Evolutionary conservation across 805 yeast species (phyloP).

Genomic region (Candida incommunis): DNA sequence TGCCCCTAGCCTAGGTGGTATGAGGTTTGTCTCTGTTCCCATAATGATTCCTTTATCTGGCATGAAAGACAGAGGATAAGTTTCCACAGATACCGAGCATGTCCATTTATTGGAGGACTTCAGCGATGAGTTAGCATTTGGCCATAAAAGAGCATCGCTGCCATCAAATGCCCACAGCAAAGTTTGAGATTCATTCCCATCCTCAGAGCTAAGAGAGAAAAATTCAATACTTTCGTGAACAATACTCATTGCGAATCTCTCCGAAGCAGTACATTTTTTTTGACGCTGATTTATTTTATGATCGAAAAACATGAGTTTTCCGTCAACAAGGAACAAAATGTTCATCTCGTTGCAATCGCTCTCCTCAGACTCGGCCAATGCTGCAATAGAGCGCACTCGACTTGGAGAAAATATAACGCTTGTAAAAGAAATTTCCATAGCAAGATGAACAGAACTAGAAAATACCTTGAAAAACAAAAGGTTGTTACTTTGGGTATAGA

Average conservation of each 20-base stretch:
- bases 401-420: slow-evolving; percentile 26
- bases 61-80: slow-evolving; percentile 37
- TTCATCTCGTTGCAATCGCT: slow-evolving; percentile 3
- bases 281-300: slow-evolving; percentile 3
- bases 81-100: slow-evolving; percentile 21
- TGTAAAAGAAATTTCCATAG: slow-evolving; percentile 21
- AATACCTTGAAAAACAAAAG: slow-evolving; percentile 14
- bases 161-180: slow-evolving; percentile 30
- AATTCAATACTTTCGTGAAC: slow-evolving; percentile 24
- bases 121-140: neutral
- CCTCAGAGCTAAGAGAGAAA: slow-evolving; percentile 15
- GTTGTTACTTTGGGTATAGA: slow-evolving; percentile 20
- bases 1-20: slow-evolving; percentile 19
- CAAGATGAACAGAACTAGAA: slow-evolving; percentile 13
- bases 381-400: slow-evolving; percentile 21
- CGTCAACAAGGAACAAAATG: slow-evolving; percentile 23
- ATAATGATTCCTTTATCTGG: slow-evolving; percentile 33
- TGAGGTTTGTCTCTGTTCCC: slow-evolving; percentile 34
- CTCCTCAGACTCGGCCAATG: slow-evolving; percentile 7
- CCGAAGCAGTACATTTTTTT: slow-evolving; percentile 4
- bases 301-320: slow-evolving; percentile 19
- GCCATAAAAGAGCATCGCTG: slow-evolving; percentile 17
- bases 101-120: neutral
- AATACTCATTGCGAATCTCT: slow-evolving; percentile 11
- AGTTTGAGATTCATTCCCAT: slow-evolving; percentile 10